phyloP scores from a whole-genome alignment of 2,329 filamentous ascomycete species.

The Claviceps quebecensis region DNA sequence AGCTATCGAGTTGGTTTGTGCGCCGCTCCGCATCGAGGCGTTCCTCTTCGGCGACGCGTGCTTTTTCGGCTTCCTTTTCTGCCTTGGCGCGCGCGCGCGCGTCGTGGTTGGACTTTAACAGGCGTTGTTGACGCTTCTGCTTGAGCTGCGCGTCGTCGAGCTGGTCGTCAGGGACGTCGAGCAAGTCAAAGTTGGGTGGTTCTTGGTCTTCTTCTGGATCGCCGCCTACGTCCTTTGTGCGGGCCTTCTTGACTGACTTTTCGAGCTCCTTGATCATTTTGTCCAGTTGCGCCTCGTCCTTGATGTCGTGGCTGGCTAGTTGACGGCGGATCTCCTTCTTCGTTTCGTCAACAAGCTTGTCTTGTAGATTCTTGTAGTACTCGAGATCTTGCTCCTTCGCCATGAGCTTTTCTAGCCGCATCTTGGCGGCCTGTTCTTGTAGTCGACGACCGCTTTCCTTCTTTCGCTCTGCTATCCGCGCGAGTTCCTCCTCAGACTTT shows the following conservation, averaged over 20 bases:
- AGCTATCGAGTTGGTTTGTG: constrained; percentile 69
- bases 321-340: constrained; percentile 86
- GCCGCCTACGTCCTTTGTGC: constrained; percentile 85
- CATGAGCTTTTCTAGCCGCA: constrained; percentile 88
- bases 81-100: constrained; percentile 86
- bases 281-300: constrained; percentile 78
- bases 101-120: constrained; percentile 91
- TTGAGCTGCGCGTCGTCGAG: constrained; percentile 85
- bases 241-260: constrained; percentile 72
- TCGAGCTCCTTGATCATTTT: constrained; percentile 80
- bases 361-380: constrained; percentile 77
- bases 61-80: constrained; percentile 88
- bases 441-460: constrained; percentile 84
- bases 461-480: constrained; percentile 78
- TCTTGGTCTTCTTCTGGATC: constrained; percentile 69
- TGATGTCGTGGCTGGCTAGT: constrained; percentile 80
- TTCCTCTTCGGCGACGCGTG: constrained; percentile 68
- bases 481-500: constrained; percentile 90
- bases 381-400: constrained; percentile 92
- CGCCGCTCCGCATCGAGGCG: constrained; percentile 71
- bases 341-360: constrained; percentile 55
- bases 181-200: constrained; percentile 70
- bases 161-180: constrained; percentile 82
- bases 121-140: constrained; percentile 78
- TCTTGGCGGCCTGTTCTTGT: constrained; percentile 93